Conservation (phyloP, 1,284 basidiomycete genomes). For the Puccinia novopanici region DNA sequence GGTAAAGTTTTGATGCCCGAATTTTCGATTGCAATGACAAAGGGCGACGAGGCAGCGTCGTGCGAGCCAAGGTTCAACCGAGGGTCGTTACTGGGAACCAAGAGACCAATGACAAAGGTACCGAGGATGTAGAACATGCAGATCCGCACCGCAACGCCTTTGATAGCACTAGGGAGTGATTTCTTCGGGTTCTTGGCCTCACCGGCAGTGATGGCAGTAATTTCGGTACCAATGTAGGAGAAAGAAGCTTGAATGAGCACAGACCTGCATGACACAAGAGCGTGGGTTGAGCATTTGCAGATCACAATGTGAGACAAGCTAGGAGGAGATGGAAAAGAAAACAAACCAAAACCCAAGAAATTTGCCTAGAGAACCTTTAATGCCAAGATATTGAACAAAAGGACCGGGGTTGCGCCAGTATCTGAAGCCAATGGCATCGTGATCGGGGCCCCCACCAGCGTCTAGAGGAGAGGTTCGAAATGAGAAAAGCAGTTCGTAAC, state of each 20-base stretch:
- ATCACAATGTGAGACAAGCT: background rate
- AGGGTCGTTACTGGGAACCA: slow-evolving; percentile 70
- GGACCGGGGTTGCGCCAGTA: slow-evolving; percentile 61
- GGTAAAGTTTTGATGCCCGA: slow-evolving; percentile 36
- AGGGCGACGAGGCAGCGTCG: slow-evolving; percentile 74
- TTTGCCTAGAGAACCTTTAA: slow-evolving; percentile 30
- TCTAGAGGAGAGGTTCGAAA: background rate
- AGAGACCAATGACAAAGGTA: slow-evolving; percentile 70
- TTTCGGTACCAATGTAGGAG: slow-evolving; percentile 59
- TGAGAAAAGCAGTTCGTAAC: background rate
- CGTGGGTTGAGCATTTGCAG: background rate
- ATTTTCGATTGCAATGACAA: slow-evolving; percentile 69
- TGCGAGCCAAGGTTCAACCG: slow-evolving; percentile 65
- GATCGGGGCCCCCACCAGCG: slow-evolving; percentile 44
- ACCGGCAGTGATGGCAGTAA: slow-evolving; percentile 59
- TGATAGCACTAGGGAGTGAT: slow-evolving; percentile 57
- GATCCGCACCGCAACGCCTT: slow-evolving; percentile 73
- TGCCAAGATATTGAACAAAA: slow-evolving; percentile 58
- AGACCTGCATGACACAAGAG: slow-evolving; percentile 52
- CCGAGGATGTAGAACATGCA: slow-evolving; percentile 60
- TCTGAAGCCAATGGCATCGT: slow-evolving; percentile 54
- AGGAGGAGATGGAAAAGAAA: background rate
- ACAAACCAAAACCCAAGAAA: slow-evolving; percentile 46
- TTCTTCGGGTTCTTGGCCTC: slow-evolving; percentile 60
- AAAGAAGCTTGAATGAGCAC: slow-evolving; percentile 59